Conservation (phyloP, 768 basidiomycete genomes). For the Grammothele lineata region DNA sequence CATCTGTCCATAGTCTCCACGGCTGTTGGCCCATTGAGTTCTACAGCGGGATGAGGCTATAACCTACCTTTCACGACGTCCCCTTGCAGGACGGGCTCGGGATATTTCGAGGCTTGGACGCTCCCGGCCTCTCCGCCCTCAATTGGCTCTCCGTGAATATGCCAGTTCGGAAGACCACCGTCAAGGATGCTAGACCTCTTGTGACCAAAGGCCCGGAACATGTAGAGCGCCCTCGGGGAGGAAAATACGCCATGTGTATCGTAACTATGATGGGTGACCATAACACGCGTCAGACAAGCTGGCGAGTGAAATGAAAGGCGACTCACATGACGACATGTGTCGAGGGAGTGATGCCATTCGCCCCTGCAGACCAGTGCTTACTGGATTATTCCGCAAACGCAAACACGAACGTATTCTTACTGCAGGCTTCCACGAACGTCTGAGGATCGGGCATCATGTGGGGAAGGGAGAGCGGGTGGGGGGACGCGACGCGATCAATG, state of each 20-base stretch:
- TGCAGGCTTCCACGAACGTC: conserved; percentile 74
- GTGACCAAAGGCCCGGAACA: conserved; percentile 92
- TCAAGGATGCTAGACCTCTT: conserved; percentile 80
- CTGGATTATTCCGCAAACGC: not conserved
- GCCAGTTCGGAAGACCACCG: conserved; percentile 89
- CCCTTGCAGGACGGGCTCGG: conserved; percentile 48
- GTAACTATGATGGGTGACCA: conserved; percentile 56
- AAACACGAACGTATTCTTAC: conserved; percentile 40
- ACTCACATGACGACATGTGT: conserved; percentile 82
- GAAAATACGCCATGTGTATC: conserved; percentile 91
- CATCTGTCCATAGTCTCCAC: conserved; percentile 75
- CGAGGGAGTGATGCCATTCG: conserved; percentile 60
- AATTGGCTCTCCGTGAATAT: conserved; percentile 56
- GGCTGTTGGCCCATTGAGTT: not conserved
- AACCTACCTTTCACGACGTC: conserved; percentile 49
- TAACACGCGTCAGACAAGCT: too few species aligned
- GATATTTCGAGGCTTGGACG: conserved; percentile 37
- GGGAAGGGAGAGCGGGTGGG: conserved; percentile 74
- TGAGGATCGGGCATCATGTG: conserved; percentile 88
- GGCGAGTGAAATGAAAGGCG: not conserved
- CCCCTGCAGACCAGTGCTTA: conserved; percentile 33
- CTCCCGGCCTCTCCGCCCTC: conserved; percentile 34
- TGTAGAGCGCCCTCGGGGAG: conserved; percentile 88
- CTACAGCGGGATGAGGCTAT: too few species aligned
- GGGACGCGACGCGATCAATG: conserved; percentile 35